Conservation (phyloP, 208 protist genomes). For the Leishmania aethiopica region DNA sequence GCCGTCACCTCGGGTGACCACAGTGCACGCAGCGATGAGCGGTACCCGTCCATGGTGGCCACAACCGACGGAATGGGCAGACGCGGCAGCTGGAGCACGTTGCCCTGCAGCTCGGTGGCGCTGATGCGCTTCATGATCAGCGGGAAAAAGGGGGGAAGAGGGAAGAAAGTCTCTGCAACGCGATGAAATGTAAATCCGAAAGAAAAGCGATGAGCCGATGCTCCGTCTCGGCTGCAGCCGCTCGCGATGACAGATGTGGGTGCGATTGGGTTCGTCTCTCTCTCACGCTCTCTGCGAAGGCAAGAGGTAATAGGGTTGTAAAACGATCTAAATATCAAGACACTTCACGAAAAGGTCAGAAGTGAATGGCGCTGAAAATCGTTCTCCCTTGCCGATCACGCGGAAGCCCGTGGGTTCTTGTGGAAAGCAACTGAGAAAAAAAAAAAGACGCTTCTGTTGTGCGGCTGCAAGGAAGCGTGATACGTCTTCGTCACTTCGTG, state of each 20-base stretch:
- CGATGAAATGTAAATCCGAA: background rate
- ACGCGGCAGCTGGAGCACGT: conserved; percentile 78
- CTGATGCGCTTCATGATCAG: conserved; percentile 63
- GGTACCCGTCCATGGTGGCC: conserved; percentile 66
- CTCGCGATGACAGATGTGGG: background rate
- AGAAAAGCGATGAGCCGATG: background rate
- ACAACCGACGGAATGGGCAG: conserved; percentile 75
- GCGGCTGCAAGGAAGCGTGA: background rate
- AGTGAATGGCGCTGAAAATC: background rate
- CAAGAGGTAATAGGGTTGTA: background rate
- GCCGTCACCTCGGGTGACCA: conserved; percentile 58
- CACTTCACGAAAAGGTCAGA: background rate
- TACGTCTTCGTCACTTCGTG: background rate
- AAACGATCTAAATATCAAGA: background rate
- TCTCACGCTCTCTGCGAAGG: background rate
- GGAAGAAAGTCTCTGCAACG: background rate
- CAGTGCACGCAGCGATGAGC: conserved; percentile 52
- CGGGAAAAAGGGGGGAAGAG: background rate
- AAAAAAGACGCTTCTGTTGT: background rate
- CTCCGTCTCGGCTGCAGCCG: background rate
- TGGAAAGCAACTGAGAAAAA: background rate
- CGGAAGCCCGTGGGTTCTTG: background rate
- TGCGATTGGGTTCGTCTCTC: background rate
- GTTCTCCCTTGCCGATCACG: background rate
- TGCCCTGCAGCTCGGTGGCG: conserved; percentile 56